Percentiles rank a stretch among this genome's conserved stretches.
These are phyloP conservation scores for Mimosa bimucronata DNA, from an alignment of 306 rosid genomes.

Conservation along the genomic window DNA sequence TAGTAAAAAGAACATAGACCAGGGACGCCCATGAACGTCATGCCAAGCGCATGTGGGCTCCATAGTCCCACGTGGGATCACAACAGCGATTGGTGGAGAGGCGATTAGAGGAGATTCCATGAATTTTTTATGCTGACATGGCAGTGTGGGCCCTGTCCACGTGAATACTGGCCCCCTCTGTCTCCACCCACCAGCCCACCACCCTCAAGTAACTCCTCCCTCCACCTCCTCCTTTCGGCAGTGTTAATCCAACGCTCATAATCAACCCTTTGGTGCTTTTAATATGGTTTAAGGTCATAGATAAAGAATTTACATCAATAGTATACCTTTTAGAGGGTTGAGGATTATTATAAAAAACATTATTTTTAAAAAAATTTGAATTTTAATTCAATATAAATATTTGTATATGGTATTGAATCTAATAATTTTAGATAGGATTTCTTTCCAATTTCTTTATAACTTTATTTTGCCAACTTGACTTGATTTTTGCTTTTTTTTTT, in stretches of 20 bases:
- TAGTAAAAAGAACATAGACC: neutral
- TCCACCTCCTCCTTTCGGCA: neutral
- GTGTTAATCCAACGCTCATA: neutral
- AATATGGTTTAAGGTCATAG: too few relatives aligned
- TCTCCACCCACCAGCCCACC: neutral
- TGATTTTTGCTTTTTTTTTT: neutral
- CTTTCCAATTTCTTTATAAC: too few relatives aligned
- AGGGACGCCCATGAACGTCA: slow-evolving; percentile 11
- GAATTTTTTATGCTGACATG: slow-evolving; percentile 48
- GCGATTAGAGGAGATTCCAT: slow-evolving; percentile 76
- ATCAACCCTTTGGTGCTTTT: too few relatives aligned
- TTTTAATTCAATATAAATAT: too few relatives aligned
- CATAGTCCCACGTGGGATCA: slow-evolving; percentile 78
- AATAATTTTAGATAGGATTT: too few relatives aligned
- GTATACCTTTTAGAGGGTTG: too few relatives aligned
- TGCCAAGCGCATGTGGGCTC: slow-evolving; percentile 48
- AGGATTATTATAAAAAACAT: too few relatives aligned
- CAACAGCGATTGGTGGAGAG: slow-evolving; percentile 77
- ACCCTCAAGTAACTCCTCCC: neutral
- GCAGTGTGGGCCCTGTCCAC: slow-evolving; percentile 47
- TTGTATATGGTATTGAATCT: too few relatives aligned
- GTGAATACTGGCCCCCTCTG: slow-evolving; percentile 59
- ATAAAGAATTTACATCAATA: too few relatives aligned
- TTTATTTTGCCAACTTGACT: neutral
- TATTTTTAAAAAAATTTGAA: too few relatives aligned